phyloP scores from a whole-genome alignment of 768 basidiomycete genomes.

The Kwoniella botswanensis region DNA sequence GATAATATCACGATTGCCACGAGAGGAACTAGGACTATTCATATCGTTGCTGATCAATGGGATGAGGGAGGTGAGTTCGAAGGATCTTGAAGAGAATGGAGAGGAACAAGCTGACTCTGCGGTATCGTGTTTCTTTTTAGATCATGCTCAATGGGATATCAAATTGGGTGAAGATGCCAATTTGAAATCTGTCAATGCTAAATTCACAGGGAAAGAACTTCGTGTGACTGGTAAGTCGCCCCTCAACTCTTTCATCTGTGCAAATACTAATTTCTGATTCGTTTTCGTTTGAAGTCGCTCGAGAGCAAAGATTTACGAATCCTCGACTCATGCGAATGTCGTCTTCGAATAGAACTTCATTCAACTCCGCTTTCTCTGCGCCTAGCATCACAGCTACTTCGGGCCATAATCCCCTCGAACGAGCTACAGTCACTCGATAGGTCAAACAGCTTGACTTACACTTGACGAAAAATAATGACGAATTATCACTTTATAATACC shows the following conservation, averaged over 20 bases:
- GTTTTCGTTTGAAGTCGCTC: conserved; percentile 9
- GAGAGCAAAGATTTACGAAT: conserved; percentile 18
- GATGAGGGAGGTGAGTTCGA: conserved; percentile 42
- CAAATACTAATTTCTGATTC: too few relatives aligned
- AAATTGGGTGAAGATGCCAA: conserved; percentile 50
- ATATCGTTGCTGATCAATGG: conserved; percentile 52
- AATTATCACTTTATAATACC: conserved; percentile 15
- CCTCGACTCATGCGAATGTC: background rate
- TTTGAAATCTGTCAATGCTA: conserved; percentile 38
- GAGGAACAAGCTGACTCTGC: background rate
- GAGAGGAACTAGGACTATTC: conserved; percentile 35
- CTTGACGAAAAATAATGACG: conserved; percentile 7
- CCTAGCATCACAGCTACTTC: conserved; percentile 23
- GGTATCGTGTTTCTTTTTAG: conserved; percentile 33
- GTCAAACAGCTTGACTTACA: background rate
- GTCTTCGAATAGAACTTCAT: conserved; percentile 4
- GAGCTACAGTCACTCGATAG: conserved; percentile 15
- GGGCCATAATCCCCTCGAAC: conserved; percentile 20
- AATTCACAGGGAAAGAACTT: conserved; percentile 42
- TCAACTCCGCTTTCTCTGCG: conserved; percentile 1
- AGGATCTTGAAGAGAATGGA: background rate
- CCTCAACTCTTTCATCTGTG: too few relatives aligned
- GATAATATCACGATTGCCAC: conserved; percentile 47
- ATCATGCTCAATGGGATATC: conserved; percentile 53
- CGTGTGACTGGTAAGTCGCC: conserved; percentile 34